Percentiles rank a stretch among this genome's conserved stretches.
phyloP scores from a whole-genome alignment of 1,139 yeast genomes.

The Kodamaea sp. region DNA sequence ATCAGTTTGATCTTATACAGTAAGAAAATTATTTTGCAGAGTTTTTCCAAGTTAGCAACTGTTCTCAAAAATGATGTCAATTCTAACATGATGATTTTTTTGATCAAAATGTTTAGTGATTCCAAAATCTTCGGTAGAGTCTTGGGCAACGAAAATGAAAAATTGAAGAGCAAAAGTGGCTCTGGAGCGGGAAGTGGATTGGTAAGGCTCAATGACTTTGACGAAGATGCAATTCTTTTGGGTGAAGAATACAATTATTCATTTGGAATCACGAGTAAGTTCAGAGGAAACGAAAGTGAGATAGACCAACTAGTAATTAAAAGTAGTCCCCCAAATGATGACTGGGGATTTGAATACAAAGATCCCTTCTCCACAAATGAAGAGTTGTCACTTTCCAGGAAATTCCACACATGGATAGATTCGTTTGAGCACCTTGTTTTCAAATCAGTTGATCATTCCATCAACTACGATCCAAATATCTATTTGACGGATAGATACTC shows the following conservation, averaged over 20 bases:
- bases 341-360: conserved; percentile 5
- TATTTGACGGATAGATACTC: conserved; percentile 32
- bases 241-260: conserved; percentile 38
- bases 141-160: conserved; percentile 20
- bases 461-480: conserved; percentile 39
- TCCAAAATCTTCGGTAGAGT: conserved; percentile 33
- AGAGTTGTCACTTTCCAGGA: conserved; percentile 8
- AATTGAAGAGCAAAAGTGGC: conserved; percentile 20
- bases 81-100: conserved; percentile 42
- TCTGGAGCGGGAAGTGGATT: conserved; percentile 2
- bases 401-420: conserved; percentile 32
- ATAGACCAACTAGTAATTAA: conserved; percentile 30
- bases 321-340: conserved; percentile 3
- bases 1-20: conserved; percentile 36
- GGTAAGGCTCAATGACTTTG: conserved; percentile 24
- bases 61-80: conserved; percentile 39
- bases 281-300: conserved; percentile 18
- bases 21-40: conserved; percentile 37
- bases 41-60: conserved; percentile 32
- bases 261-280: conserved; percentile 45
- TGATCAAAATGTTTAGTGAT: conserved; percentile 43
- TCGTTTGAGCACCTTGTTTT: conserved; percentile 28
- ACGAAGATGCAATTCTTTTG: conserved; percentile 23
- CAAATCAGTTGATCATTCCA: conserved; percentile 28
- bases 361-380: conserved; percentile 6